Percentiles rank a stretch among this genome's conserved stretches.
These are phyloP conservation scores for Penicillium sp. DNA, from an alignment of 2,329 filamentous ascomycete genomes.

Conservation along the genomic window DNA sequence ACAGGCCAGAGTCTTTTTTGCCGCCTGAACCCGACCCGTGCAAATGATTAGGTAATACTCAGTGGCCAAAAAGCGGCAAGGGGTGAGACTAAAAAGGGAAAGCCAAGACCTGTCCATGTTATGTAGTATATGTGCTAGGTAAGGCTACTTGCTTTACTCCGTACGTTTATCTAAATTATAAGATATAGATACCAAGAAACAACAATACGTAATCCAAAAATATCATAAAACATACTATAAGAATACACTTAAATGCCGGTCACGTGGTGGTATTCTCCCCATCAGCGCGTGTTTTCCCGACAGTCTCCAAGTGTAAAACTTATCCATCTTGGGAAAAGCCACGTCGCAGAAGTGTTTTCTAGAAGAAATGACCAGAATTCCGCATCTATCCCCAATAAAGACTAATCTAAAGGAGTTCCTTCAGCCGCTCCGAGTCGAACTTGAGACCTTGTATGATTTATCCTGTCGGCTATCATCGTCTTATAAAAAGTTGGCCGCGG, in stretches of 20 bases:
- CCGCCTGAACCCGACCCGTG: no score
- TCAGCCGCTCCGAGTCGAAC: conserved; percentile 30
- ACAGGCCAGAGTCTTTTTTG: no score
- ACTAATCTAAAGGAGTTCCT: conserved; percentile 27
- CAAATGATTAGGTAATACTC: no score
- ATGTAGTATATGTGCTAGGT: no score
- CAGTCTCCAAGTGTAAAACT: neutral
- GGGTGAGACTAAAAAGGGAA: no score
- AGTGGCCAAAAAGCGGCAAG: no score
- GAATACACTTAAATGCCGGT: neutral
- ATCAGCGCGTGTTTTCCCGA: neutral
- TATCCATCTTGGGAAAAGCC: neutral
- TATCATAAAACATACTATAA: neutral
- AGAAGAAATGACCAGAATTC: neutral
- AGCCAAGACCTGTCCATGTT: no score
- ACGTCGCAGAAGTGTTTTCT: neutral
- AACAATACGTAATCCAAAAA: no score
- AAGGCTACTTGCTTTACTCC: no score
- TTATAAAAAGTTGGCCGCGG: conserved; percentile 37
- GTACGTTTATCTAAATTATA: no score
- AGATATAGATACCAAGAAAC: no score
- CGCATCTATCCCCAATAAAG: neutral
- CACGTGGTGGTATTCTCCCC: conserved; percentile 7
- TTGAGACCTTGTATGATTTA: conserved; percentile 34
- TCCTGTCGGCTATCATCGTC: conserved; percentile 38